Evolutionary conservation across 2,329 filamentous ascomycete species (phyloP).

Genomic region (Clathrospora elynae): DNA sequence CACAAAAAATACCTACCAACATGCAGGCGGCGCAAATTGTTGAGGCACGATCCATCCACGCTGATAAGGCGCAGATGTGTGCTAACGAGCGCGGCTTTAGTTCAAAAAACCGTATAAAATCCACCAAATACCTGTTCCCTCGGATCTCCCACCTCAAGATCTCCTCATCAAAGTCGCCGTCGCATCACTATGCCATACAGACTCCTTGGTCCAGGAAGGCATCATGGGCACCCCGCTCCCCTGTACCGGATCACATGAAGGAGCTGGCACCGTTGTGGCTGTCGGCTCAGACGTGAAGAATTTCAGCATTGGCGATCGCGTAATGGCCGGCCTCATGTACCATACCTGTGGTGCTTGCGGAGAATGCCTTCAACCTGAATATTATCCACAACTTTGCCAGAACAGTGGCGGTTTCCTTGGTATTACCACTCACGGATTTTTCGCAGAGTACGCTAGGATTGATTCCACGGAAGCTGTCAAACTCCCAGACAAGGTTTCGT

Average conservation of each 20-base stretch:
- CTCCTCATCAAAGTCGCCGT: conserved; percentile 66
- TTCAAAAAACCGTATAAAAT: conserved; percentile 63
- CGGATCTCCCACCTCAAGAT: conserved; percentile 56
- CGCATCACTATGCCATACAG: conserved; percentile 67
- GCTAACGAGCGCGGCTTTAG: conserved; percentile 30
- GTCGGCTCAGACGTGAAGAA: conserved; percentile 50
- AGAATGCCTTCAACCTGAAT: conserved; percentile 58
- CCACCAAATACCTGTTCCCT: conserved; percentile 56
- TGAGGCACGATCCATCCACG: conserved; percentile 41
- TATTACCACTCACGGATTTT: too few relatives aligned
- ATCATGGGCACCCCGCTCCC: conserved; percentile 57
- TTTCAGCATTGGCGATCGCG: conserved; percentile 59
- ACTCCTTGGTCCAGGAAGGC: conserved; percentile 61
- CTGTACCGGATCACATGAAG: conserved; percentile 55
- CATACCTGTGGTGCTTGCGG: conserved; percentile 59
- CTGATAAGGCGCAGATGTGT: background rate
- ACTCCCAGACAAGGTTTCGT: conserved; percentile 26
- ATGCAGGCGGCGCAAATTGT: conserved; percentile 57
- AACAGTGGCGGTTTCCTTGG: conserved; percentile 8
- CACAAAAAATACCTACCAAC: conserved; percentile 46
- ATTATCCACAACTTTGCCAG: conserved; percentile 60
- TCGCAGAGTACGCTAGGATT: too few relatives aligned
- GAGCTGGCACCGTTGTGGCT: conserved; percentile 60
- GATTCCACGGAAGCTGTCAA: too few relatives aligned
- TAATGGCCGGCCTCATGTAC: conserved; percentile 62